phyloP scores from a whole-genome alignment of 2,329 filamentous ascomycete genomes.

The Fusarium sp. region DNA sequence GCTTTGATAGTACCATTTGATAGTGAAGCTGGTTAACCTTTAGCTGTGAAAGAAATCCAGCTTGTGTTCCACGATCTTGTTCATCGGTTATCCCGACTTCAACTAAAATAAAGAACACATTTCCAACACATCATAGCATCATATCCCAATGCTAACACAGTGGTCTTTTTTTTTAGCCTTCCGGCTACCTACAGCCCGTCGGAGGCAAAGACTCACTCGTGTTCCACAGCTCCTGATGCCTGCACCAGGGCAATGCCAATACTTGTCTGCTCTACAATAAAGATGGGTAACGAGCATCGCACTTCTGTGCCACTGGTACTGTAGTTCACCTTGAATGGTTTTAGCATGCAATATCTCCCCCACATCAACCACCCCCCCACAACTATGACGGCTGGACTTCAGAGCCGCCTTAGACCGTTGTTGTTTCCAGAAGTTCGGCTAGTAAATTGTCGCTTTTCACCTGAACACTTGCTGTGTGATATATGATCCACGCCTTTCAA shows the following conservation, averaged over 20 bases:
- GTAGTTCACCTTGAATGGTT: neutral
- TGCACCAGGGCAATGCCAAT: neutral
- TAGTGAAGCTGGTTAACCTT: neutral
- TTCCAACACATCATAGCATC: too few species aligned
- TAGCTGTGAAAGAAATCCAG: neutral
- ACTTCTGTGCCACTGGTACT: neutral
- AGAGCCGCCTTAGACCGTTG: neutral
- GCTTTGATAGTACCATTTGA: neutral
- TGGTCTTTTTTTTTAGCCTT: too few species aligned
- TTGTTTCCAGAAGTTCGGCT: neutral
- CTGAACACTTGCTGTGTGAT: neutral
- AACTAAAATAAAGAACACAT: too few species aligned
- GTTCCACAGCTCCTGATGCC: neutral
- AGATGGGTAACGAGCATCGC: neutral
- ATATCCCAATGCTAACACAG: too few species aligned
- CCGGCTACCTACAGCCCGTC: too few species aligned
- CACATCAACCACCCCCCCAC: neutral
- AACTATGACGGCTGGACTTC: neutral
- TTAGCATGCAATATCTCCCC: neutral
- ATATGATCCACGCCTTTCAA: rapidly evolving
- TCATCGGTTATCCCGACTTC: too few species aligned
- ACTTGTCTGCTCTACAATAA: neutral
- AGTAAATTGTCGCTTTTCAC: neutral
- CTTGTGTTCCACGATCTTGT: neutral
- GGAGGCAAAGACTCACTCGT: too few species aligned